A percentile compares a stretch with the other conserved stretches of the same genome.
Evolutionary conservation across 768 basidiomycete genomes (phyloP).

Genomic region (Lactifluus subvellereus): DNA sequence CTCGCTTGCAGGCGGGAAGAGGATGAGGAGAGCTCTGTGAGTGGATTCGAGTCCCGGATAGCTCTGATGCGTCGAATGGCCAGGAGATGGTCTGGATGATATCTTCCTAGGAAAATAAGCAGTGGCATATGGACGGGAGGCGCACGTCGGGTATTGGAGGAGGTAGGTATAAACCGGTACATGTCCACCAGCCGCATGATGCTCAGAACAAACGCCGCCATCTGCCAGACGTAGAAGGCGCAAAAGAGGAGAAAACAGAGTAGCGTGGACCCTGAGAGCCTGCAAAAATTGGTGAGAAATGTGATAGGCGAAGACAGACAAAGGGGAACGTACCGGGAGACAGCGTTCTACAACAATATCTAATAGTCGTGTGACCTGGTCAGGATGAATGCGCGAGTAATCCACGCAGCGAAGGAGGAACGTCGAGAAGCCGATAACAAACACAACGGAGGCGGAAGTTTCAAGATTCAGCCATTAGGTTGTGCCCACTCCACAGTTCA

Average conservation of each 20-base stretch:
- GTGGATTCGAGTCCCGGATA: constrained; percentile 43
- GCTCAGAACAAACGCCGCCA: no score
- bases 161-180: constrained; percentile 73
- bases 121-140: constrained; percentile 18
- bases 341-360: constrained; percentile 75
- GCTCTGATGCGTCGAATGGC: constrained; percentile 85
- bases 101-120: constrained; percentile 58
- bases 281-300: no score
- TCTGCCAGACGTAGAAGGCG: no score
- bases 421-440: constrained; percentile 97
- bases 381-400: constrained; percentile 67
- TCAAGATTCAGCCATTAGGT: no score
- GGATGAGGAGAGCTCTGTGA: constrained; percentile 77
- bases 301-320: not conserved
- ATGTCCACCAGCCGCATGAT: no score
- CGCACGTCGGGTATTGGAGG: constrained; percentile 88
- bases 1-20: constrained; percentile 48
- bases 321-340: constrained; percentile 58
- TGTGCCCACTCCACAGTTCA: no score
- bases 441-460: no score
- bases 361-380: constrained; percentile 35
- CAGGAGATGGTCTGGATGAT: constrained; percentile 98
- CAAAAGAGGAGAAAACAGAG: no score
- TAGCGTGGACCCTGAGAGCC: no score
- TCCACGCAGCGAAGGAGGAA: constrained; percentile 94